Evolutionary conservation across 73 alveolate genomes (phyloP).

Genomic region (Loxodes magnus): DNA sequence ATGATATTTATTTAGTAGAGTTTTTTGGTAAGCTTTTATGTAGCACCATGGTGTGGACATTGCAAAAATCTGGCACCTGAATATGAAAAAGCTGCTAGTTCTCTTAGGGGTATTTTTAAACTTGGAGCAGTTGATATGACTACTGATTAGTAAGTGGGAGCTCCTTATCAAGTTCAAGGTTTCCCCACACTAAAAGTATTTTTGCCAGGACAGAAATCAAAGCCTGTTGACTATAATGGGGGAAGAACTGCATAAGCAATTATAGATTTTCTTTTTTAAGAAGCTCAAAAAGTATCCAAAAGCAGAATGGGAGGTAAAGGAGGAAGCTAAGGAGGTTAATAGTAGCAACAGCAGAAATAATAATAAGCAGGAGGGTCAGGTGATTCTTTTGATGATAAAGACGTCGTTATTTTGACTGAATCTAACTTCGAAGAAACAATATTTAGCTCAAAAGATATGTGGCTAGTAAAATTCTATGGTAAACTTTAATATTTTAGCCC

Average conservation of each 20-base stretch:
- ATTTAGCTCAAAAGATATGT: conserved; percentile 63
- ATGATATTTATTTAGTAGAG: conserved; percentile 79
- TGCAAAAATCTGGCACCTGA: conserved; percentile 87
- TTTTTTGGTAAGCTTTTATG: conserved; percentile 53
- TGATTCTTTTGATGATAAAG: conserved; percentile 31
- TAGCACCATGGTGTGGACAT: conserved; percentile 98
- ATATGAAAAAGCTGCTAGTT: conserved; percentile 90
- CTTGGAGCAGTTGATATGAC: conserved; percentile 89
- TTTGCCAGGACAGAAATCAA: conserved; percentile 54
- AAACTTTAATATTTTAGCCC: too few species aligned
- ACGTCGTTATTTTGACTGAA: conserved; percentile 76
- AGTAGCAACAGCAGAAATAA: conserved; percentile 10
- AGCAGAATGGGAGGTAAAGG: conserved; percentile 45
- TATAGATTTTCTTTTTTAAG: conserved; percentile 46
- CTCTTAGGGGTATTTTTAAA: conserved; percentile 77
- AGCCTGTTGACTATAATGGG: conserved; percentile 66
- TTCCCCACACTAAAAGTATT: conserved; percentile 92
- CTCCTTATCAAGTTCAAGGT: conserved; percentile 76
- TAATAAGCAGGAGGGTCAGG: conserved; percentile 9
- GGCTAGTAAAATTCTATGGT: conserved; percentile 87
- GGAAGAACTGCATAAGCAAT: conserved; percentile 81
- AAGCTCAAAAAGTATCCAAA: conserved; percentile 52
- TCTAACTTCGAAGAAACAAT: conserved; percentile 66
- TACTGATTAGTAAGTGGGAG: conserved; percentile 56
- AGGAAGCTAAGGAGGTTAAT: conserved; percentile 3